These are phyloP conservation scores for Alnus rubra DNA, from an alignment of 306 rosid genomes.

Conservation along the genomic window DNA sequence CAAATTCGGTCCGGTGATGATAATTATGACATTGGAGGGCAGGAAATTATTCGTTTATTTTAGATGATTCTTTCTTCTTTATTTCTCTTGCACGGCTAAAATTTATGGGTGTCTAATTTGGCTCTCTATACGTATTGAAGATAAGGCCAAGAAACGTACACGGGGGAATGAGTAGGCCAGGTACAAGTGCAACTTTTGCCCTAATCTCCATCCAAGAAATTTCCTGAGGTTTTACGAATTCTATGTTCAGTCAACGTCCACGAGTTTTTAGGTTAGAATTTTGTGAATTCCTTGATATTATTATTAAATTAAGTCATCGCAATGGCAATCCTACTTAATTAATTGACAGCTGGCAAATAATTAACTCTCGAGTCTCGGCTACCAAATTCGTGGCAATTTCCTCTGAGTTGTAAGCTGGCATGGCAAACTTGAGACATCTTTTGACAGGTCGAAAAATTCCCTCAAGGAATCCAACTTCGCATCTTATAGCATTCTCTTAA, in stretches of 20 bases:
- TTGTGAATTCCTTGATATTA: neutral
- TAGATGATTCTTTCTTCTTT: constrained; percentile 34
- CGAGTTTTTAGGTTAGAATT: constrained; percentile 11
- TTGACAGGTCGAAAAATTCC: constrained; percentile 9
- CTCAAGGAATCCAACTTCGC: neutral
- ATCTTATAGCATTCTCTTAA: no score
- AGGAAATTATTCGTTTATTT: neutral
- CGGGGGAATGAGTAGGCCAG: constrained; percentile 43
- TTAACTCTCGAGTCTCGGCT: neutral
- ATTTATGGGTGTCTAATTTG: no score
- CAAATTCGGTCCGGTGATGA: no score
- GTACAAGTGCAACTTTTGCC: neutral
- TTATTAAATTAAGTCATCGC: constrained; percentile 3
- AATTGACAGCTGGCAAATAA: constrained; percentile 25
- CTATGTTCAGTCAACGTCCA: constrained; percentile 37
- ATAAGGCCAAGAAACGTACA: constrained; percentile 6
- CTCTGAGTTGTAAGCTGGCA: constrained; percentile 46
- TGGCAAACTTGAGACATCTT: neutral
- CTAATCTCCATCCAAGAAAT: constrained; percentile 19
- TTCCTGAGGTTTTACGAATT: constrained; percentile 15
- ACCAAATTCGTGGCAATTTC: constrained; percentile 38
- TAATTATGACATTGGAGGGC: no score
- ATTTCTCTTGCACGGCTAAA: neutral
- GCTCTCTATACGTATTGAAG: no score
- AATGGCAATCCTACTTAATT: constrained; percentile 13